Percentiles rank a stretch among this genome's conserved stretches.
phyloP scores from a whole-genome alignment of 2,329 filamentous ascomycete genomes.

The Corynespora cassiicola region DNA sequence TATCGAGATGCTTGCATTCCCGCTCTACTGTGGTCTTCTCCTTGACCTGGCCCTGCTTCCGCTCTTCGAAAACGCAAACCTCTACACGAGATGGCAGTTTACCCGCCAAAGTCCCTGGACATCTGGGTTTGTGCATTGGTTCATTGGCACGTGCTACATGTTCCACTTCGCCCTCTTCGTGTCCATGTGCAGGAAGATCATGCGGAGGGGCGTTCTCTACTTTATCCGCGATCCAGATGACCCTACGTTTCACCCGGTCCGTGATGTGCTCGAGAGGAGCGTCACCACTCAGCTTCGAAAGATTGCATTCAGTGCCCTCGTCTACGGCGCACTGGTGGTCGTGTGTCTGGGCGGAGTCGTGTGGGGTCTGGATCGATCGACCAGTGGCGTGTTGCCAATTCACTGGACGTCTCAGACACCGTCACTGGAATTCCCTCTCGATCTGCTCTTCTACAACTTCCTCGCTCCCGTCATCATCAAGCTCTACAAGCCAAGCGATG shows the following conservation, averaged over 20 bases:
- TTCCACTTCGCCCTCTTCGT: slow-evolving; percentile 99
- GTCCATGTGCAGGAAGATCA: slow-evolving; percentile 97
- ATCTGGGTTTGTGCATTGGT: slow-evolving; percentile 97
- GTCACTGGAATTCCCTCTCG: slow-evolving; percentile 90
- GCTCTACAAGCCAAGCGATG: slow-evolving; percentile 84
- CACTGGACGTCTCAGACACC: slow-evolving; percentile 94
- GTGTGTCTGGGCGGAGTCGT: slow-evolving; percentile 94
- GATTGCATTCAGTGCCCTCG: slow-evolving; percentile 93
- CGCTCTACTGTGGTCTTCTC: slow-evolving; percentile 90
- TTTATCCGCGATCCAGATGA: slow-evolving; percentile 99
- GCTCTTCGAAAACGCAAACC: slow-evolving; percentile 81
- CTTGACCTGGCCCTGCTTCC: slow-evolving; percentile 89
- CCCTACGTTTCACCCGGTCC: slow-evolving; percentile 95
- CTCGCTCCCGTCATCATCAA: slow-evolving; percentile 86
- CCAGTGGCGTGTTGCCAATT: slow-evolving; percentile 80
- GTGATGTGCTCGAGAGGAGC: slow-evolving; percentile 92
- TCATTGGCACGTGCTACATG: slow-evolving; percentile 98
- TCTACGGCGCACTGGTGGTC: slow-evolving; percentile 92
- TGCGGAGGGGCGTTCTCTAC: slow-evolving; percentile 93
- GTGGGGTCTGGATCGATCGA: slow-evolving; percentile 78
- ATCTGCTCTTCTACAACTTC: slow-evolving; percentile 96
- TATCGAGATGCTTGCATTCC: slow-evolving; percentile 98
- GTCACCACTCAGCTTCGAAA: slow-evolving; percentile 93
- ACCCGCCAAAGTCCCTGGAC: slow-evolving; percentile 81
- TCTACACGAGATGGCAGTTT: slow-evolving; percentile 79